Base-by-base conservation (phyloP, 768 basidiomycete genomes). In the Trametes punicea region DNA sequence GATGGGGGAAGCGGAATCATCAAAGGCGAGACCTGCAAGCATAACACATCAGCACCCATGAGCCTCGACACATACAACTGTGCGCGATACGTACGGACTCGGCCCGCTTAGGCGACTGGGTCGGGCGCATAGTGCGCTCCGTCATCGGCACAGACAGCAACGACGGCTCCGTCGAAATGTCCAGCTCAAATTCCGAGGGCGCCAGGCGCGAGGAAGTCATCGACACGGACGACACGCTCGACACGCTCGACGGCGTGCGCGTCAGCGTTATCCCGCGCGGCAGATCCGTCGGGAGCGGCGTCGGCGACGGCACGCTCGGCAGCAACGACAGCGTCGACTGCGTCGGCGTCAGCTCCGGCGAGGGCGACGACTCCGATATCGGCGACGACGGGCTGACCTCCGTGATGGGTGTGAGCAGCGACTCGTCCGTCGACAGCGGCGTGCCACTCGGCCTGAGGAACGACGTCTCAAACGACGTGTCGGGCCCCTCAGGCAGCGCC, bases 401-500 rank as follows among this genome's bases (percentile, higher is more conserved):
- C 10, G 73, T 67, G 31, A 74, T 57, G 6, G 69, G 73, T 8
- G 73, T 70, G 25, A 73, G 62, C 48, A 68, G 67, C 34, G 65
- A 54, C 2, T 56, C 53, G 27, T 59, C 61, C 0, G 65, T 63
- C 15, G 65, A 64, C 56, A 57, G 57, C 16, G 59, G 56, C 7
- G 69, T 65, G 16, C 65, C 79, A 57, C 79, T 87, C 0, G 89
- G 87, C 26, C 85, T 74, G 65, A 90, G 72, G 67, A 87, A 76
- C 0, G 89, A 90, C 0, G 88, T 88, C 55, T 91, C 90, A 55
- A 83, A 85, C 0, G 88, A 90, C 0, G 64, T 71, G 60, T 91
- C 90, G 8, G 63, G 67, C 4, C 76, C 79, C 40, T 92, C 88
- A 1, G 79, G 81, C 40, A 90, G 67, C 0, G 73, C 71, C 5